phyloP scores from a whole-genome alignment of 2,329 filamentous ascomycete species.

The Fragosphaeria purpurea region DNA sequence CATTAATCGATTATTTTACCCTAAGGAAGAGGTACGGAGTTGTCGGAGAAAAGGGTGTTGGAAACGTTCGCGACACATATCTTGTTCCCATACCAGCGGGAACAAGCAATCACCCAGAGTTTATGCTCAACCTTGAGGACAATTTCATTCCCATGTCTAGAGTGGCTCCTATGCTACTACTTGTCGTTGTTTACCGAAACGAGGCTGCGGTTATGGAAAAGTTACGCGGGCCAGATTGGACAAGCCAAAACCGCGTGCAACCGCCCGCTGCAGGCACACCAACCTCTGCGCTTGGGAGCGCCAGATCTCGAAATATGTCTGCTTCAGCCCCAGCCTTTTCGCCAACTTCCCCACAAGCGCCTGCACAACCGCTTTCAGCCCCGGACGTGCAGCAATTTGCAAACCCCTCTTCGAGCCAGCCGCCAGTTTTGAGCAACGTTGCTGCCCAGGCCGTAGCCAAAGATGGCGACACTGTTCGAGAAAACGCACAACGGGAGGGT shows the following conservation, averaged over 20 bases:
- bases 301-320: conserved; percentile 30
- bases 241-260: neutral
- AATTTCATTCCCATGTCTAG: conserved; percentile 65
- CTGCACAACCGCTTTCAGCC: too few relatives aligned
- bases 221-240: conserved; percentile 22
- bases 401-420: too few relatives aligned
- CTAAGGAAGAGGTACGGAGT: conserved; percentile 79
- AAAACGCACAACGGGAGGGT: conserved; percentile 10
- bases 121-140: conserved; percentile 79
- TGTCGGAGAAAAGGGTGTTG: conserved; percentile 62
- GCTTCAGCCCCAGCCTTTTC: conserved; percentile 44
- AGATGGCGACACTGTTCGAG: conserved; percentile 8
- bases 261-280: neutral
- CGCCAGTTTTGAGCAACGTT: too few relatives aligned
- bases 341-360: conserved; percentile 34
- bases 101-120: conserved; percentile 63
- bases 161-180: conserved; percentile 66
- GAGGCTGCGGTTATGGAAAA: conserved; percentile 32
- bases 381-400: too few relatives aligned
- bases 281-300: conserved; percentile 23
- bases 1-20: conserved; percentile 80
- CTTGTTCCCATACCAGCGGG: conserved; percentile 76
- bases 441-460: conserved; percentile 18
- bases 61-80: conserved; percentile 81
- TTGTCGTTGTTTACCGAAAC: conserved; percentile 75